phyloP scores from a whole-genome alignment of 1,284 basidiomycete species.

The Xerocomus nothofagi region DNA sequence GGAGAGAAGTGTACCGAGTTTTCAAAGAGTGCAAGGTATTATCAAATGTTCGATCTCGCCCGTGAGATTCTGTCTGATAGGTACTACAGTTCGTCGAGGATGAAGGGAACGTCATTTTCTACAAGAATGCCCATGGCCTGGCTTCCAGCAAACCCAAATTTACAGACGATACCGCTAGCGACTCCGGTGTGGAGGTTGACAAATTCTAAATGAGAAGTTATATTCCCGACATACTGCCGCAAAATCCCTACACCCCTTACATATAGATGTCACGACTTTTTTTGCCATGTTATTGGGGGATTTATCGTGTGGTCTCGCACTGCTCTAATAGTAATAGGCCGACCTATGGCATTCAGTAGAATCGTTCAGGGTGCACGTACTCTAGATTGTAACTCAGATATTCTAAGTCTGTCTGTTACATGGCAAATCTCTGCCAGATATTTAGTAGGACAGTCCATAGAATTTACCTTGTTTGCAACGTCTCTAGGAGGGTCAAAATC shows the following conservation, averaged over 20 bases:
- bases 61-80: constrained; percentile 18
- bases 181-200: constrained; percentile 84
- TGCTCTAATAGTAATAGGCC: no score
- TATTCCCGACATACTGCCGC: constrained; percentile 5
- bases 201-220: constrained; percentile 26
- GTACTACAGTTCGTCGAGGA: constrained; percentile 81
- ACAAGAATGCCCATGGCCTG: constrained; percentile 83
- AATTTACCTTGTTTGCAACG: no score
- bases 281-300: neutral
- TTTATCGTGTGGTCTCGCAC: neutral
- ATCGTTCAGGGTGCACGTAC: no score
- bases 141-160: constrained; percentile 68
- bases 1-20: constrained; percentile 77
- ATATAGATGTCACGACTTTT: constrained; percentile 14
- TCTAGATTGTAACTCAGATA: no score
- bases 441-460: no score
- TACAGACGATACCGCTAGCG: constrained; percentile 64
- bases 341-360: neutral
- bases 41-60: neutral
- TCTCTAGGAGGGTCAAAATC: no score
- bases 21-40: constrained; percentile 71
- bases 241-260: constrained; percentile 1
- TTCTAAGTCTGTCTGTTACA: no score
- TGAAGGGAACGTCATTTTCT: constrained; percentile 88
- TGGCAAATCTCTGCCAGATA: no score